phyloP scores from a whole-genome alignment of 768 basidiomycete species.

The Russula ochroleuca region DNA sequence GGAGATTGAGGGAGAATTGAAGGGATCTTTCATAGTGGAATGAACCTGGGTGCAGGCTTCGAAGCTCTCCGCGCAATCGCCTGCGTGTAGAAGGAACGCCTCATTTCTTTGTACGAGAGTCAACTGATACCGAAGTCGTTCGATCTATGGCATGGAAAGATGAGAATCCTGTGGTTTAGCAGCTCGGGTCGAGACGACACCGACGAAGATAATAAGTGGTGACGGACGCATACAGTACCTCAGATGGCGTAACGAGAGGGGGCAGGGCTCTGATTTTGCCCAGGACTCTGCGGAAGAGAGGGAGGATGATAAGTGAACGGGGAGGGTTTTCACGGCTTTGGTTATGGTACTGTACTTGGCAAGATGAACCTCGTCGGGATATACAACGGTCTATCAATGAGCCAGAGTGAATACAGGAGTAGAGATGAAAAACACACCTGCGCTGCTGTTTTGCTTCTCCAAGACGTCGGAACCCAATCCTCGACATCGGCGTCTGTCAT shows the following conservation, averaged over 20 bases:
- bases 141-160: slow-evolving; percentile 48
- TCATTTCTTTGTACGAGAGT: slow-evolving; percentile 77
- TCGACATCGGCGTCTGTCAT: background rate
- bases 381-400: slow-evolving; percentile 36
- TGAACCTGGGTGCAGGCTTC: slow-evolving; percentile 82
- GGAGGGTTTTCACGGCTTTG: no score
- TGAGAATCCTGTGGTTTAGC: background rate
- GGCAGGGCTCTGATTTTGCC: slow-evolving; percentile 73
- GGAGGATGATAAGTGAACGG: background rate
- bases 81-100: slow-evolving; percentile 93
- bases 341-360: slow-evolving; percentile 16
- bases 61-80: slow-evolving; percentile 96
- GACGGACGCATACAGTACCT: slow-evolving; percentile 46
- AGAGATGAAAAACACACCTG: slow-evolving; percentile 47
- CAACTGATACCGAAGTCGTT: slow-evolving; percentile 77
- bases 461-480: slow-evolving; percentile 74
- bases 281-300: slow-evolving; percentile 54
- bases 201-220: background rate
- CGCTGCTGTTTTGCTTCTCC: slow-evolving; percentile 71
- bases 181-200: background rate
- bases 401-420: background rate
- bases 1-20: background rate
- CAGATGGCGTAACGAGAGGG: slow-evolving; percentile 87
- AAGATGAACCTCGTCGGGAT: slow-evolving; percentile 38
- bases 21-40: slow-evolving; percentile 15